phyloP scores from a whole-genome alignment of 2,329 filamentous ascomycete species.

The Aspergillus pseudonomiae region DNA sequence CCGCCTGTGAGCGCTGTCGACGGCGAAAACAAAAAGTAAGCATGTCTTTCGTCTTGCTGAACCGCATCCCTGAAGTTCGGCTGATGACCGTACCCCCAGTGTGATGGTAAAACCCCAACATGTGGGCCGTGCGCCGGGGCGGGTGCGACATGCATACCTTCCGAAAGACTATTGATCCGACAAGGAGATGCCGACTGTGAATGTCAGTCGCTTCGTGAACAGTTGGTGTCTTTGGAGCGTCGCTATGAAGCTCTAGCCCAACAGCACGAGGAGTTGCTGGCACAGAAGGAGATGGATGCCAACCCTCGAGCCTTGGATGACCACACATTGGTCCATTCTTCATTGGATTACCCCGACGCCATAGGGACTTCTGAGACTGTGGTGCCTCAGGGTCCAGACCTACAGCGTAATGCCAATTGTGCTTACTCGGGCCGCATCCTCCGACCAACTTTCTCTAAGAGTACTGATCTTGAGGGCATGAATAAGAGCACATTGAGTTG shows the following conservation, averaged over 20 bases:
- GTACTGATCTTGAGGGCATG: background rate
- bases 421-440: too few species aligned
- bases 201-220: too few species aligned
- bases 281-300: background rate
- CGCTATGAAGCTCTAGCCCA: too few species aligned
- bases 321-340: background rate
- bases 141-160: constrained; percentile 8
- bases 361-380: too few species aligned
- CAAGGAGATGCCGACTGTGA: too few species aligned
- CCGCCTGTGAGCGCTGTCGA: constrained; percentile 25
- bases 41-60: background rate
- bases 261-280: background rate
- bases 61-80: background rate
- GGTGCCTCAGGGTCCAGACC: too few species aligned
- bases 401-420: too few species aligned
- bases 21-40: constrained; percentile 14
- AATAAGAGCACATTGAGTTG: constrained; percentile 16
- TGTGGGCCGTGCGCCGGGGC: constrained; percentile 3
- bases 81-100: background rate
- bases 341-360: too few species aligned
- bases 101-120: constrained; percentile 8
- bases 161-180: background rate
- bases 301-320: background rate
- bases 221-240: too few species aligned
- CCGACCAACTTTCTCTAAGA: background rate